These are phyloP conservation scores for Phaeosphaeriaceae sp. DNA, from an alignment of 2,329 filamentous ascomycete species.

Conservation along the genomic window DNA sequence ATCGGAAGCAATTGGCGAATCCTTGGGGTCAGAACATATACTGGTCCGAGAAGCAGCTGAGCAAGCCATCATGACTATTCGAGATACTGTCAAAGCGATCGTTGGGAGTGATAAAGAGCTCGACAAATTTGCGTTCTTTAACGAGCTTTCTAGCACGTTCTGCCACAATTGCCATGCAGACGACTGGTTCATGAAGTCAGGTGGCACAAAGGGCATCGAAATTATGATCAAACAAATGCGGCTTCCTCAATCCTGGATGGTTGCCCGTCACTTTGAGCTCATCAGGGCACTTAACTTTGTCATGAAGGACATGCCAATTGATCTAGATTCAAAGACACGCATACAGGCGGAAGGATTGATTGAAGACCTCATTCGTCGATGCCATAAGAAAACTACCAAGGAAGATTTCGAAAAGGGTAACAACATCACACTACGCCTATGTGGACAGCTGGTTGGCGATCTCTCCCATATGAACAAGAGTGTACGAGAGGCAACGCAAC, in stretches of 20 bases:
- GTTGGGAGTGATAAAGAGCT: conserved; percentile 77
- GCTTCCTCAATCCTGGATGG: conserved; percentile 83
- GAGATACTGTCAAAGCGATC: conserved; percentile 76
- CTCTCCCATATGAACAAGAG: conserved; percentile 95
- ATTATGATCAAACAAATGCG: conserved; percentile 84
- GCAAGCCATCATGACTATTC: conserved; percentile 76
- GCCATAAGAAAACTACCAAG: conserved; percentile 79
- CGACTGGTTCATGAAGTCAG: conserved; percentile 98
- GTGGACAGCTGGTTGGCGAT: conserved; percentile 84
- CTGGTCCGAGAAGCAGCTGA: conserved; percentile 84
- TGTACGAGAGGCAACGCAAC: conserved; percentile 85
- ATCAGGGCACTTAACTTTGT: conserved; percentile 93
- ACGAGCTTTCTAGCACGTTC: conserved; percentile 79
- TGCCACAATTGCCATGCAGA: conserved; percentile 96
- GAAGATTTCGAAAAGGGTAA: conserved; percentile 75
- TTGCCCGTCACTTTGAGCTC: conserved; percentile 83
- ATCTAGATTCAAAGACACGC: conserved; percentile 88
- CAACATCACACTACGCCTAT: conserved; percentile 75
- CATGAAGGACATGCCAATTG: conserved; percentile 96
- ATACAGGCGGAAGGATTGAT: conserved; percentile 83
- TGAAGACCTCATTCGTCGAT: conserved; percentile 76
- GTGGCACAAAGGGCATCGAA: conserved; percentile 88
- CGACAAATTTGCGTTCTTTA: conserved; percentile 82
- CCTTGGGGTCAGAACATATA: conserved; percentile 81
- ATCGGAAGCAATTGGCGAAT: conserved; percentile 88